These are phyloP conservation scores for Lodderomyces theae DNA, from an alignment of 1,139 yeast genomes.

Conservation along the genomic window DNA sequence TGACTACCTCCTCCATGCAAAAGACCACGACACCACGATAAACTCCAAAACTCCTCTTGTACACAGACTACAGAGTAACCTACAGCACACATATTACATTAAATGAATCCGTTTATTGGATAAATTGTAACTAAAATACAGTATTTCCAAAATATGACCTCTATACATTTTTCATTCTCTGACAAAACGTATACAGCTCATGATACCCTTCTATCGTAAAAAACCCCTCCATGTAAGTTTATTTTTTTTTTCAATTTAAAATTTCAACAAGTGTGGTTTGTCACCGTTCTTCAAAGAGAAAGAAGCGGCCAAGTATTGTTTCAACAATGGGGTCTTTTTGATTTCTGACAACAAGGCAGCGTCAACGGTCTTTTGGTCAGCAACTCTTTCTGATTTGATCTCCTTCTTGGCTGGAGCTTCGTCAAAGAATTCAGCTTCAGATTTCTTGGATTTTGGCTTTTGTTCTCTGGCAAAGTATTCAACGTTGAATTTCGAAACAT, in stretches of 20 bases:
- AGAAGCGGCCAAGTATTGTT: slow-evolving; percentile 95
- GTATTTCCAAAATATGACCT: not conserved
- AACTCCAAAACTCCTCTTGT: too few relatives aligned
- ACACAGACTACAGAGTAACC: too few relatives aligned
- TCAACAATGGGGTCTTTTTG: slow-evolving; percentile 97
- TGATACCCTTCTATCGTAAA: not conserved
- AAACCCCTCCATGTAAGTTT: not conserved
- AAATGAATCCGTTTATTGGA: slow-evolving; percentile 3
- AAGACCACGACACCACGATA: too few relatives aligned
- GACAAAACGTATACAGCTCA: not conserved
- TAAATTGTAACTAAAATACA: slow-evolving; percentile 3
- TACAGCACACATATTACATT: too few relatives aligned
- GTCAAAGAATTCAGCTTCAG: slow-evolving; percentile 94
- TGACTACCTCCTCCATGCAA: not conserved
- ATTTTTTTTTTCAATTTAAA: slow-evolving; percentile 81
- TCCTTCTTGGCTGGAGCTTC: slow-evolving; percentile 86
- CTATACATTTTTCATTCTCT: not conserved
- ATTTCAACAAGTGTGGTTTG: slow-evolving; percentile 98
- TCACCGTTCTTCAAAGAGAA: slow-evolving; percentile 99
- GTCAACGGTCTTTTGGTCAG: slow-evolving; percentile 97
- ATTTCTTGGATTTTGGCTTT: slow-evolving; percentile 71
- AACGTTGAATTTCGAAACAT: slow-evolving; percentile 89
- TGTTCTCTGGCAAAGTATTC: slow-evolving; percentile 98
- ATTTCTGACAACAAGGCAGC: slow-evolving; percentile 90
- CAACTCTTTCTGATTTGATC: slow-evolving; percentile 91